Evolutionary conservation across 2,329 filamentous ascomycete species (phyloP).

Genomic region (Ascochyta pisi): DNA sequence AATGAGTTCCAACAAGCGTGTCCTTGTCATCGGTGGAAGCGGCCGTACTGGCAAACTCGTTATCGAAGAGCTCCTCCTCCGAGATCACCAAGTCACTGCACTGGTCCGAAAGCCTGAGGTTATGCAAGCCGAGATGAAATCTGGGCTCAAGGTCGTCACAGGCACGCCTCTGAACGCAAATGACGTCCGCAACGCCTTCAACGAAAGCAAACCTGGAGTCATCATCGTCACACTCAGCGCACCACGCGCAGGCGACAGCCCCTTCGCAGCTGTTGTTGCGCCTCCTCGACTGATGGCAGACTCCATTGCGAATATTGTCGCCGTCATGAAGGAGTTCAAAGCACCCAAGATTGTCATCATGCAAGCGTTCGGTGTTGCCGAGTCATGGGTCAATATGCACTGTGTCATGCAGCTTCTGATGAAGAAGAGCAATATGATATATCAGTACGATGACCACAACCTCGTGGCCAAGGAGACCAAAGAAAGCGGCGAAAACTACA

Average conservation of each 20-base stretch:
- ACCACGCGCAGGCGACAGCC: conserved; percentile 55
- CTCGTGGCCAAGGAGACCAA: conserved; percentile 54
- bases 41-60: conserved; percentile 57
- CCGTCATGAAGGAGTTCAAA: conserved; percentile 48
- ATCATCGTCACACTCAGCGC: conserved; percentile 60
- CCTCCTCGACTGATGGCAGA: conserved; percentile 58
- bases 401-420: conserved; percentile 56
- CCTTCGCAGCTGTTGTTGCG: conserved; percentile 55
- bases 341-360: conserved; percentile 57
- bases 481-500: conserved; percentile 47
- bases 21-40: conserved; percentile 58
- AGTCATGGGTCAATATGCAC: conserved; percentile 54
- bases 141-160: conserved; percentile 49
- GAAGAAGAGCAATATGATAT: conserved; percentile 55
- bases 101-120: conserved; percentile 53
- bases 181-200: conserved; percentile 51
- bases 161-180: conserved; percentile 48
- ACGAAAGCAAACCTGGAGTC: conserved; percentile 35
- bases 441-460: conserved; percentile 58
- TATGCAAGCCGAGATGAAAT: conserved; percentile 26
- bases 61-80: conserved; percentile 50
- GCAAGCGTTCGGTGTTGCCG: conserved; percentile 59
- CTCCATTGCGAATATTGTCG: conserved; percentile 48
- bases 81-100: conserved; percentile 54
- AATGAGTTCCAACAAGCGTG: conserved; percentile 35